These are phyloP conservation scores for Dactylellina parvicollis DNA, from an alignment of 2,329 filamentous ascomycete genomes.

Conservation along the genomic window DNA sequence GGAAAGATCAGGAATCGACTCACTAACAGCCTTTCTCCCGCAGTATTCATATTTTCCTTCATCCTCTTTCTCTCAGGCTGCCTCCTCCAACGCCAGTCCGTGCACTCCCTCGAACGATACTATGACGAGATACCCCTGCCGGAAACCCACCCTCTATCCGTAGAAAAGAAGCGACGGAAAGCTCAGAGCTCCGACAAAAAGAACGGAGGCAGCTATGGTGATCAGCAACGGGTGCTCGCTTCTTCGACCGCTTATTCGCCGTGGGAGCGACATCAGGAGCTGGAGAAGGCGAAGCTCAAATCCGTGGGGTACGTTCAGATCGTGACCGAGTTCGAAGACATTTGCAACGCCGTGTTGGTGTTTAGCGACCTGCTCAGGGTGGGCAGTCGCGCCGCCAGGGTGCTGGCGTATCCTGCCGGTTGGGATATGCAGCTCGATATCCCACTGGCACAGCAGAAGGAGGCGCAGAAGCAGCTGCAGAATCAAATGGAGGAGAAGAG, in stretches of 20 bases:
- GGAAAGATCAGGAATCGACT: not conserved
- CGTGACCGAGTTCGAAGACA: constrained; percentile 36
- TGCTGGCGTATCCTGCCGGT: constrained; percentile 55
- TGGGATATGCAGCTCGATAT: constrained; percentile 55
- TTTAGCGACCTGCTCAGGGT: constrained; percentile 54
- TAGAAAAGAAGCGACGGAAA: constrained; percentile 44
- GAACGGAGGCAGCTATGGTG: not conserved
- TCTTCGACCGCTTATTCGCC: not conserved
- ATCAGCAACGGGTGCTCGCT: constrained; percentile 21
- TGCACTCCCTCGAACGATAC: constrained; percentile 53
- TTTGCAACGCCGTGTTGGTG: constrained; percentile 55
- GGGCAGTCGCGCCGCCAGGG: constrained; percentile 49
- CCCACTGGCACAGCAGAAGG: constrained; percentile 10
- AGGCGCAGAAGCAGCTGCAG: not conserved
- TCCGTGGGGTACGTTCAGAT: constrained; percentile 53
- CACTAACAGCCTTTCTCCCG: not conserved
- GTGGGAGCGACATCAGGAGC: constrained; percentile 5
- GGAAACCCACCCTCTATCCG: constrained; percentile 28
- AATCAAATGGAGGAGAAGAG: constrained; percentile 2
- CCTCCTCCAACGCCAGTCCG: constrained; percentile 56
- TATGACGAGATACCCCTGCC: constrained; percentile 42
- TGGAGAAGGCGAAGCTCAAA: constrained; percentile 9
- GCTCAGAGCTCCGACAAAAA: not conserved
- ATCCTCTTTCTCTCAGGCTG: constrained; percentile 58
- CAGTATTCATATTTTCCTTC: constrained; percentile 57